These are phyloP conservation scores for Moesziomyces parantarcticus DNA, from an alignment of 1,284 basidiomycete species.

Conservation along the genomic window DNA sequence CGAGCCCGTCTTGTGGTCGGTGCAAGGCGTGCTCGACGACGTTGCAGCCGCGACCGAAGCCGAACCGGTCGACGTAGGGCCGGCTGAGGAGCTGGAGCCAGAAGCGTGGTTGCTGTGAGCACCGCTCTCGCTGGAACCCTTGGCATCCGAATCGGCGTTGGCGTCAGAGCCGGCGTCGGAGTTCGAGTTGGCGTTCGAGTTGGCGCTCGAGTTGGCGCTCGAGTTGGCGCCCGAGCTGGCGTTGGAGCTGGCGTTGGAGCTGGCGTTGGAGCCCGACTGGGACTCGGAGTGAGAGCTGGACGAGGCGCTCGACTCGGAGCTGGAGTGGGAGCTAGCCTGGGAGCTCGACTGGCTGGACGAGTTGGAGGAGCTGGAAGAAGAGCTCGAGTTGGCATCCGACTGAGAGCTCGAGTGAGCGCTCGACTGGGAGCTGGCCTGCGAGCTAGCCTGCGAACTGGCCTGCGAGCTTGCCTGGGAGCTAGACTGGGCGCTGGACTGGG, in stretches of 20 bases:
- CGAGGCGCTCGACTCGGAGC: conserved; percentile 3
- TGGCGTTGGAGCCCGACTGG: conserved; percentile 4
- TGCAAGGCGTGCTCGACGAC: conserved; percentile 22
- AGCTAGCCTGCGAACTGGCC: not conserved
- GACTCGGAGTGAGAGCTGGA: conserved; percentile 4
- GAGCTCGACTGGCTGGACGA: conserved; percentile 15
- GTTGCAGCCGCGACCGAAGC: conserved; percentile 14
- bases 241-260: conserved; percentile 8
- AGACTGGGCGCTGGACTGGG: conserved; percentile 12
- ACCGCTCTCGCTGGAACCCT: not conserved
- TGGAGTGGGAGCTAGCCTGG: conserved; percentile 14
- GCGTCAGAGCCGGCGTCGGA: not conserved
- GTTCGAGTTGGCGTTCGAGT: conserved; percentile 6
- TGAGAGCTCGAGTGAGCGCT: conserved; percentile 9
- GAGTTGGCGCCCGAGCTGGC: conserved; percentile 2
- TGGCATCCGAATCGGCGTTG: not conserved
- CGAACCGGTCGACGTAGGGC: conserved; percentile 24
- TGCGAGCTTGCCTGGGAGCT: conserved; percentile 3
- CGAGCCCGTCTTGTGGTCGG: conserved; percentile 17
- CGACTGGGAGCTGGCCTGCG: not conserved
- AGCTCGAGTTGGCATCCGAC: conserved; percentile 7
- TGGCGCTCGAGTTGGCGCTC: not conserved
- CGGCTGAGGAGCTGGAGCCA: conserved; percentile 6
- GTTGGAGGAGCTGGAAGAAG: conserved; percentile 2
- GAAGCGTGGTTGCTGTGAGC: not conserved